A percentile compares a stretch with the other conserved stretches of the same genome.
Evolutionary conservation across 331 rosid genomes (phyloP).

Genomic region (Quercus phellos): DNA sequence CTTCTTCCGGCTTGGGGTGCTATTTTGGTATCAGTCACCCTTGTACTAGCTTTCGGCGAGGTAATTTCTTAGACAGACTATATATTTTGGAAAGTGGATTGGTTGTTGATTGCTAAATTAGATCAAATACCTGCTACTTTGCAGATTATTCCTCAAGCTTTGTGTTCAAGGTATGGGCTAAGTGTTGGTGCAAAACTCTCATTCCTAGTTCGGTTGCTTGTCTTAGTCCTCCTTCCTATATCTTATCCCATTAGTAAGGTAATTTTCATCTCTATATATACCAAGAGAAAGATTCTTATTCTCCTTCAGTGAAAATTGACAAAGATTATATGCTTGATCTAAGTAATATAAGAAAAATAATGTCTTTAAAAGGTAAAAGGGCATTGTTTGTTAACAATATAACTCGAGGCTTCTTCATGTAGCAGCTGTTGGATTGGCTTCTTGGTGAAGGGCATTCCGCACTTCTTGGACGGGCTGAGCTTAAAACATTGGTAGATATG

Average conservation of each 20-base stretch:
- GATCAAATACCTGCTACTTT: background rate
- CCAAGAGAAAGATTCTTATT: background rate
- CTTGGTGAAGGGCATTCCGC: slow-evolving; percentile 53
- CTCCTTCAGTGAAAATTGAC: no score
- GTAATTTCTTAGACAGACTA: slow-evolving; percentile 19
- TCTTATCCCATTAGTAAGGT: slow-evolving; percentile 74
- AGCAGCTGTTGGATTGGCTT: slow-evolving; percentile 57
- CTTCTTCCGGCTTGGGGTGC: slow-evolving; percentile 54
- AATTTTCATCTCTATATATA: background rate
- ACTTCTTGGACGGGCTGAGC: slow-evolving; percentile 50
- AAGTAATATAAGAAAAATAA: background rate
- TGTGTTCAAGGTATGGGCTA: slow-evolving; percentile 60
- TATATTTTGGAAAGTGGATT: background rate
- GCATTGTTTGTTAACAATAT: background rate
- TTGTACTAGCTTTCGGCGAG: slow-evolving; percentile 58
- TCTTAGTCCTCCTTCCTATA: slow-evolving; percentile 52
- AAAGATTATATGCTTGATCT: background rate
- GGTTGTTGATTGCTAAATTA: background rate
- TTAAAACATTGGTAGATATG: slow-evolving; percentile 58
- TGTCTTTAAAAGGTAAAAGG: background rate
- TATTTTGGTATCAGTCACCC: slow-evolving; percentile 47
- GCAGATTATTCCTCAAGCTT: slow-evolving; percentile 78
- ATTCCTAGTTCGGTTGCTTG: slow-evolving; percentile 45
- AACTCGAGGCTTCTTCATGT: background rate
- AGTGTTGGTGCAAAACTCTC: slow-evolving; percentile 55